Evolutionary conservation across 116 monocot genomes (phyloP), one percentile per base, ranked within the genome.

Genomic region (Trichopus zeylanicus): DNA sequence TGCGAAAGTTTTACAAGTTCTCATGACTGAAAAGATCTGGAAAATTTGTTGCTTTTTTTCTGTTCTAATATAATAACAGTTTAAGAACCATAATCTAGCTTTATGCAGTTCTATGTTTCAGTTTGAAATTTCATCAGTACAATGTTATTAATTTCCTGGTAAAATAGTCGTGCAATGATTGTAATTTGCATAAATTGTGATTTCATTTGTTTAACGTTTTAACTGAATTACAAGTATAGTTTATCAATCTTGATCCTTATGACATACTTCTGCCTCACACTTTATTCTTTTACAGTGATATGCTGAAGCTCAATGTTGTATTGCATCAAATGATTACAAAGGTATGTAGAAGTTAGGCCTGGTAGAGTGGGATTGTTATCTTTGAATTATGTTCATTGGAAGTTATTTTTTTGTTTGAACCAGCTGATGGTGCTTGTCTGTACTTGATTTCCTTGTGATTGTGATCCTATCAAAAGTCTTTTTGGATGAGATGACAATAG

Each of bases 311-410:
- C 98, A 92, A 27, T 99, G 98, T 61, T 88, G 85, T 62, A 75
- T 88, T 72, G 88, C 92, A 60, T 82, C 79, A 46, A 85, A 85
- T 70, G 92, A 99, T 59, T 98, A 91, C 62, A 98, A 80, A 91
- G 88, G 98, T 98, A 78, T 16, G 5, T 5, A 34, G 31, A 16
- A 18, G 27, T 58, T 34, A 12, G 34, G 22, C 1, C 16, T 33
- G 53, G 15, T 58, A 54, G 15, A 9, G 27, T 0, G 31, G 6
- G 7, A 29, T 31, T 20, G 48, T 1, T 11, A 31, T 62, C 4
- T 62, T n/a, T 1, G 39, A 8, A 27, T 26, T 55, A 10, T 49
- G 1, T 53, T 65, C 54, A 16, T 28, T 19, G 51, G 12, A n/a
- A n/a, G n/a, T n/a, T n/a, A n/a, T n/a, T n/a, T n/a, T n/a, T n/a